phyloP scores from a whole-genome alignment of 163 green algal genomes.

The Volvox carteri region DNA sequence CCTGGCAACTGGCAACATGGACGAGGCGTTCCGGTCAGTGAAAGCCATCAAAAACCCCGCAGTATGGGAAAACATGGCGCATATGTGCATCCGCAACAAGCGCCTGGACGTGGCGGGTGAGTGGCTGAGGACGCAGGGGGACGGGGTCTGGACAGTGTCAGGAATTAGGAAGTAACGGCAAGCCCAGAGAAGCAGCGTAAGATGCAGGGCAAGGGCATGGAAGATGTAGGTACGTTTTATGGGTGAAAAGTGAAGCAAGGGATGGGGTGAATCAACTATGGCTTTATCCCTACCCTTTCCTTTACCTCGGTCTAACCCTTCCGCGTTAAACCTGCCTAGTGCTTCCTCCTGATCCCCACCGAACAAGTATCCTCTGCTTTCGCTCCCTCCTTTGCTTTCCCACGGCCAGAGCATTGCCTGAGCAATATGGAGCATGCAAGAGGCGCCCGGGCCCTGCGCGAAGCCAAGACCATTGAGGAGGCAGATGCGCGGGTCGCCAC shows the following conservation, averaged over 20 bases:
- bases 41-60: slow-evolving; percentile 72
- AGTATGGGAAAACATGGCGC: slow-evolving; percentile 85
- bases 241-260: not conserved
- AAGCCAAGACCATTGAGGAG: slow-evolving; percentile 68
- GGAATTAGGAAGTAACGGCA: not conserved
- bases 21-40: slow-evolving; percentile 81
- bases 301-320: too few species aligned
- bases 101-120: slow-evolving; percentile 81
- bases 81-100: slow-evolving; percentile 85
- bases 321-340: too few species aligned
- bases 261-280: not conserved
- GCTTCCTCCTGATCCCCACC: too few species aligned
- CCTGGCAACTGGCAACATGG: slow-evolving; percentile 80
- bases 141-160: too few species aligned
- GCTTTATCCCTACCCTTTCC: not conserved
- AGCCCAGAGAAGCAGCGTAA: not conserved
- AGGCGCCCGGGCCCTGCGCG: slow-evolving; percentile 74
- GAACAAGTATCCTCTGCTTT: too few species aligned
- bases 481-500: slow-evolving; percentile 75
- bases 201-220: not conserved
- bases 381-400: too few species aligned
- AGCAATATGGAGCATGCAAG: slow-evolving; percentile 81
- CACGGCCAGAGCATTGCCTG: slow-evolving; percentile 79
- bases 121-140: too few species aligned
- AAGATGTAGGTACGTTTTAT: too few species aligned